Conservation (phyloP, 2,329 filamentous ascomycete genomes). For the Fusarium pseudocircinatum region DNA sequence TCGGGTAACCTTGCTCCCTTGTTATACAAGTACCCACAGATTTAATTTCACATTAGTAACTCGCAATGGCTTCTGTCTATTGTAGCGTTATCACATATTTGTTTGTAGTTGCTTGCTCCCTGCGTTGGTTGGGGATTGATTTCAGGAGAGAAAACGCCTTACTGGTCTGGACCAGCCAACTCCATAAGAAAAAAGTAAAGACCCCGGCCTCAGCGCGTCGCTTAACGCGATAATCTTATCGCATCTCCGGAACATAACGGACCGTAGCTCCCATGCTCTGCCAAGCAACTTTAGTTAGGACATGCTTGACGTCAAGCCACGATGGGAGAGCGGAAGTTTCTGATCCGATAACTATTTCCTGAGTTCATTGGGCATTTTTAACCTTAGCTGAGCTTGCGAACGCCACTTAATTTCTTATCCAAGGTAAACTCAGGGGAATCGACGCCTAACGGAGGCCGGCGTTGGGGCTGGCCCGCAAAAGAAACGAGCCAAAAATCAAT, state of each 20-base stretch:
- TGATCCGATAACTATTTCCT: not conserved
- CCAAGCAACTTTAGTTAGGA: no score
- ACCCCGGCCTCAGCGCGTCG: accelerated
- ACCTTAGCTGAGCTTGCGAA: not conserved
- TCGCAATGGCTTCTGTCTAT: no score
- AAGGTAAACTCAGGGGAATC: not conserved
- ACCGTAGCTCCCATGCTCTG: not conserved
- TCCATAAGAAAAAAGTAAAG: not conserved
- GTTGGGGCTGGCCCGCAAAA: not conserved
- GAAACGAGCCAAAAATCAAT: not conserved
- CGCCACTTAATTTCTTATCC: not conserved
- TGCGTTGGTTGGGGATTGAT: not conserved
- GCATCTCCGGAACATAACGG: not conserved
- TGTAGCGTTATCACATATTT: not conserved
- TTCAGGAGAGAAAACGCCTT: not conserved
- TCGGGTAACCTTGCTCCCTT: accelerated
- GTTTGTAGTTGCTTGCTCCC: not conserved
- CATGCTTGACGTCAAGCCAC: not conserved
- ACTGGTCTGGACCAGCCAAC: accelerated
- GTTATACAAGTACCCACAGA: accelerated
- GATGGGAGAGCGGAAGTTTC: not conserved
- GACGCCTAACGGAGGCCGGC: not conserved
- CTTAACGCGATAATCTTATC: not conserved
- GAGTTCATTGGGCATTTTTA: not conserved
- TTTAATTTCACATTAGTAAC: accelerated